A percentile compares a stretch with the other conserved stretches of the same genome.
phyloP scores from a whole-genome alignment of 306 rosid species.

The Alnus glutinosa region DNA sequence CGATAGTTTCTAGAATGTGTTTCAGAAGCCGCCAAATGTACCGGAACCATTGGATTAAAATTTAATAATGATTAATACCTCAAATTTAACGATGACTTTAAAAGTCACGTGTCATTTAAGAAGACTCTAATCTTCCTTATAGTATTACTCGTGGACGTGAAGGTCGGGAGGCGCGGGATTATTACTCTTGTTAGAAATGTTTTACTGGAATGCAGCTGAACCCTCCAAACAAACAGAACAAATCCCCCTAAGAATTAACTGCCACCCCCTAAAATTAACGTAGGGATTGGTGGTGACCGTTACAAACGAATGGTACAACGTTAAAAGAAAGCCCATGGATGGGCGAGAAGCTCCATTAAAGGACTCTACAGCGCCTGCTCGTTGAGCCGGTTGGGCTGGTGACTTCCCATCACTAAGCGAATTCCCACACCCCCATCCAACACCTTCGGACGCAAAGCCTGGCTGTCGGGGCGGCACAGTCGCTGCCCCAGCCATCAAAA shows the following conservation, averaged over 20 bases:
- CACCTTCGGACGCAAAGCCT: not conserved
- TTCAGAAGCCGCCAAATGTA: not conserved
- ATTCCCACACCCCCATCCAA: not conserved
- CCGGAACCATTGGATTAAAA: not conserved
- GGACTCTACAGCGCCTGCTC: constrained; percentile 8
- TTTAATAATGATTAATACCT: too few relatives aligned
- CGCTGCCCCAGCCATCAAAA: constrained; percentile 30
- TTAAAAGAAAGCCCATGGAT: not conserved
- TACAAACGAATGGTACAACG: constrained; percentile 46
- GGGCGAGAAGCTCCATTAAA: constrained; percentile 34
- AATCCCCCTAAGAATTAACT: constrained; percentile 31
- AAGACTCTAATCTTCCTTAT: too few relatives aligned
- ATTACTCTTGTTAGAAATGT: not conserved
- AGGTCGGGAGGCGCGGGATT: too few relatives aligned
- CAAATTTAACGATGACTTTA: too few relatives aligned
- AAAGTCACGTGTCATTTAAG: too few relatives aligned
- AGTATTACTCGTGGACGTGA: too few relatives aligned
- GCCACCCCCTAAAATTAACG: constrained; percentile 32
- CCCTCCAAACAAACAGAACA: constrained; percentile 11
- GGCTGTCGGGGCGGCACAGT: constrained; percentile 38
- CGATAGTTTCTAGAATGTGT: not conserved
- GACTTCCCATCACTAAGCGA: constrained; percentile 18
- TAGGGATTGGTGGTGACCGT: constrained; percentile 25
- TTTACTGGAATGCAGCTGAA: constrained; percentile 29
- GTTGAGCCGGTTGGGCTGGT: constrained; percentile 40